Evolutionary conservation across 2,329 filamentous ascomycete genomes (phyloP), one percentile per base, ranked within the genome.

Genomic region (Leptodontidium sp.): DNA sequence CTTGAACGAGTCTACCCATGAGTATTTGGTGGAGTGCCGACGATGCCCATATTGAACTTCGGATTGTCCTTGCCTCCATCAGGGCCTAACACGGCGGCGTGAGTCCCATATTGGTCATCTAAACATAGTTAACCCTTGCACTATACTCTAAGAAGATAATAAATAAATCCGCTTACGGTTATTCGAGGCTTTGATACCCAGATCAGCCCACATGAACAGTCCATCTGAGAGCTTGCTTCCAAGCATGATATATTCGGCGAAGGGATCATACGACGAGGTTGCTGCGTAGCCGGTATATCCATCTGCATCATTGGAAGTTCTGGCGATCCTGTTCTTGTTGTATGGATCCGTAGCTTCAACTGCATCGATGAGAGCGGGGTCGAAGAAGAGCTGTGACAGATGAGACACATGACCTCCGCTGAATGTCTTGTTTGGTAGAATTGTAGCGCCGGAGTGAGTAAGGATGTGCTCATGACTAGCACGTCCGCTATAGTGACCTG

Each of bases 301-400:
- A 73, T 89, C 86, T 0, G 84, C 79, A 9, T 79, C 78, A 73
- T 88, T 88, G 55, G 75, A 77, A 5, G 84, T 88, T 21, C 84
- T 66, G 1, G 74, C 66, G 69, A 85, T 81, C 0, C 76, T 82
- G 78, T 87, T 87, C 68, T 78, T 78, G 15, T 73, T 78, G 77
- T 87, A 87, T 1, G 87, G 86, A 1, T 77, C 71, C 0, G 79
- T 81, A 17, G 78, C 78, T 71, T 88, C 85, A 63, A 90, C 87
- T 43, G 81, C 73, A 47, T 75, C 73, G 73, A 89, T 84, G n/a
- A 91, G 83, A 69, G 83, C 80, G 76, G 90, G 85, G 76, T 90
- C 87, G 76, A 90, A 89, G 83, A 89, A 91, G 63, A 89, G 78
- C 77, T 92, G 89, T 8, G 66, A 69, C 38, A 75, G 62, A 50